Conservation (phyloP, 331 rosid genomes). For the Dryas integrifolia region DNA sequence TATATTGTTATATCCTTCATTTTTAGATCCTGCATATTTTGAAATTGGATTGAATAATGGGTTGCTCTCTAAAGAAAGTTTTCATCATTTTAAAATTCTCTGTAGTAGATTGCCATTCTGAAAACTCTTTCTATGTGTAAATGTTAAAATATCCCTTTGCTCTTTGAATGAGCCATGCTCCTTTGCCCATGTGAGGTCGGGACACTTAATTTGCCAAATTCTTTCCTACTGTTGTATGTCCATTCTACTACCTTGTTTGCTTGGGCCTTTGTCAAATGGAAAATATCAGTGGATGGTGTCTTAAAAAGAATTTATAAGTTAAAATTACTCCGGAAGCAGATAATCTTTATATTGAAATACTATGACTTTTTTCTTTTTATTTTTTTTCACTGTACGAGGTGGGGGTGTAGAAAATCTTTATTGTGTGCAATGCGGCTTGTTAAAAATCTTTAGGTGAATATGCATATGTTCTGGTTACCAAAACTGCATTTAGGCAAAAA, state of each 20-base stretch:
- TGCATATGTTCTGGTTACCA: too few relatives aligned
- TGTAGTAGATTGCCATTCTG: background rate
- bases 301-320: background rate
- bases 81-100: background rate
- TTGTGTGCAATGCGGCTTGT: background rate
- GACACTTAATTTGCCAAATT: background rate
- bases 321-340: background rate
- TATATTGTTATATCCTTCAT: background rate
- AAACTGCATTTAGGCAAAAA: background rate
- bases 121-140: background rate
- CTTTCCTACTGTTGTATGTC: background rate
- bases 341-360: background rate
- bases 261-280: background rate
- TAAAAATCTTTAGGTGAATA: background rate
- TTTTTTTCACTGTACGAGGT: background rate
- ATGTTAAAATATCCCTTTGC: too few relatives aligned
- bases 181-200: background rate
- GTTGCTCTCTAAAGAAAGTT: background rate
- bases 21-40: background rate
- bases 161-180: too few relatives aligned
- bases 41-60: background rate
- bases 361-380: background rate
- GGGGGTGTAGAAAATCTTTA: background rate
- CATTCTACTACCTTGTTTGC: background rate
- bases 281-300: background rate